phyloP scores from a whole-genome alignment of 208 protist genomes.

The Crithidia thermophila region DNA sequence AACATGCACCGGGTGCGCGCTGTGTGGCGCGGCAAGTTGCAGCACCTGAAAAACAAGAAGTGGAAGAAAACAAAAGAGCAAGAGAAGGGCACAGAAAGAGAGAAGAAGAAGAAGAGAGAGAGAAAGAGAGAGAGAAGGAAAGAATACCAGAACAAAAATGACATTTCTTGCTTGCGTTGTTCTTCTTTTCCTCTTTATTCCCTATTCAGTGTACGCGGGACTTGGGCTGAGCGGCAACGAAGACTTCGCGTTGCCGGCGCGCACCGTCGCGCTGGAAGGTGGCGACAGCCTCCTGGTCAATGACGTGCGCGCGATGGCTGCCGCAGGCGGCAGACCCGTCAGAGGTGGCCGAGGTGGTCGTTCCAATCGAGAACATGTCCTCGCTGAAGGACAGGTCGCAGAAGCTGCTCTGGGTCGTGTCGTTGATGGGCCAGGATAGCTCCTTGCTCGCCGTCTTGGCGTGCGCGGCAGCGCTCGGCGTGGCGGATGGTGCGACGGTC shows the following conservation, averaged over 20 bases:
- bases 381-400: constrained; percentile 29
- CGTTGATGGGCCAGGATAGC: constrained; percentile 5
- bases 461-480: no score
- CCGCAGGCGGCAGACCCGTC: constrained; percentile 6
- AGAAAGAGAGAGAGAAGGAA: constrained; percentile 5
- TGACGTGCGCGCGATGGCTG: constrained; percentile 12
- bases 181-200: background rate
- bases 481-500: background rate
- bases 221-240: background rate
- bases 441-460: constrained; percentile 10
- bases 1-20: no score
- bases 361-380: constrained; percentile 16
- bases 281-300: constrained; percentile 21
- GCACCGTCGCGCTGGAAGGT: constrained; percentile 33
- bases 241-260: constrained; percentile 16
- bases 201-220: background rate
- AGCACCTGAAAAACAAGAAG: no score
- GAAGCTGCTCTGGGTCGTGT: constrained; percentile 25
- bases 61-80: background rate
- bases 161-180: background rate
- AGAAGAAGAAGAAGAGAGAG: constrained; percentile 1
- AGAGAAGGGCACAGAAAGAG: background rate
- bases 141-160: background rate
- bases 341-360: background rate
- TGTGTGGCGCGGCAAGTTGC: no score